Evolutionary conservation across 495 filamentous ascomycete genomes (phyloP).

Genomic region (Penicillium herquei): DNA sequence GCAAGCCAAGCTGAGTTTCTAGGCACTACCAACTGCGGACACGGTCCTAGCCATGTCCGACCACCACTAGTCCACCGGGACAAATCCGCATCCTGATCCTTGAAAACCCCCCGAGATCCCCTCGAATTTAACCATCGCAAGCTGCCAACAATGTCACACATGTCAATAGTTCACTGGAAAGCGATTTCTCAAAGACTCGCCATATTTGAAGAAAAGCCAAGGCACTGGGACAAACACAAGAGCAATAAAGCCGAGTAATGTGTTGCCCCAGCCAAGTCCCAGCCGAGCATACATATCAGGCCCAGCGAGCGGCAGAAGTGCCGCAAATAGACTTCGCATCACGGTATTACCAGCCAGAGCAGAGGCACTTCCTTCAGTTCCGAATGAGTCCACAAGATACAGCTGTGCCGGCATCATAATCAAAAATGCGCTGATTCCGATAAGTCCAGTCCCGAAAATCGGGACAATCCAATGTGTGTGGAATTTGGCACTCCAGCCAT

Average conservation of each 20-base stretch:
- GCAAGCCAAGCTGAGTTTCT: too few species aligned
- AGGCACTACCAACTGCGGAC: too few species aligned
- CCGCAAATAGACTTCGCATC: slow-evolving; percentile 35
- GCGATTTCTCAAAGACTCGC: slow-evolving; percentile 10
- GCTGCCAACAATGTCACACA: neutral
- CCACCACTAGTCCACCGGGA: too few species aligned
- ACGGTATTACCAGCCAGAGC: slow-evolving; percentile 36
- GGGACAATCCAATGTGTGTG: slow-evolving; percentile 37
- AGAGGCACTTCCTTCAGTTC: slow-evolving; percentile 27
- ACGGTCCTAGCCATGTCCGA: too few species aligned
- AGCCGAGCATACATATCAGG: slow-evolving; percentile 36
- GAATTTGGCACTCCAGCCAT: slow-evolving; percentile 37
- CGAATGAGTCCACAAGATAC: slow-evolving; percentile 37
- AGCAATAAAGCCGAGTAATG: slow-evolving; percentile 41
- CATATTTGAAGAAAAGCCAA: slow-evolving; percentile 25
- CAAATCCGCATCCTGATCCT: too few species aligned
- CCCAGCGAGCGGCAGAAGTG: slow-evolving; percentile 40
- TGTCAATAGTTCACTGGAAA: neutral
- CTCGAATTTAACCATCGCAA: too few species aligned
- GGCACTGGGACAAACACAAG: slow-evolving; percentile 37
- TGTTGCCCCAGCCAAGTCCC: slow-evolving; percentile 48
- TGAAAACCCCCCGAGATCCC: too few species aligned
- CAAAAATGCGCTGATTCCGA: slow-evolving; percentile 30
- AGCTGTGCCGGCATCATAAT: slow-evolving; percentile 31
- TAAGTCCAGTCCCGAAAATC: slow-evolving; percentile 31